A percentile compares a stretch with the other conserved stretches of the same genome.
Evolutionary conservation across 164 flowering plant species (phyloP).

Genomic region (Annona squamosa): DNA sequence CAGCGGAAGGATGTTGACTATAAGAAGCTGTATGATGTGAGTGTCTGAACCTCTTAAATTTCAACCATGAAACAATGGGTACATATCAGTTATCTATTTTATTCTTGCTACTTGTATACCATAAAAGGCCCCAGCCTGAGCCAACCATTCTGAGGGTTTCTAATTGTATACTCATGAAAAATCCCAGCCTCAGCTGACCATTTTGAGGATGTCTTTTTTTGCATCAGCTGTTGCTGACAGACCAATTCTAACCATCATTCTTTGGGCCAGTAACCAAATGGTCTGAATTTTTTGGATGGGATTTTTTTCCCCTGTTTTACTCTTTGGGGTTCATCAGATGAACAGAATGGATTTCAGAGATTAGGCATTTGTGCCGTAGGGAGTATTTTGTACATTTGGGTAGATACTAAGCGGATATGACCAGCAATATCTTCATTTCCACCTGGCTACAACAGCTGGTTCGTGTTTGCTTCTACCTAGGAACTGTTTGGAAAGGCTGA

Average conservation of each 20-base stretch:
- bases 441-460: no score
- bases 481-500: no score
- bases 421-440: no score
- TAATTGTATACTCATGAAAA: no score
- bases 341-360: neutral
- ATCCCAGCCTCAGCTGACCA: neutral
- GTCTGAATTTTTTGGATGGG: neutral
- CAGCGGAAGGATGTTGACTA: constrained; percentile 76
- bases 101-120: no score
- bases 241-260: neutral
- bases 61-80: neutral
- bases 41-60: constrained; percentile 21
- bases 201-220: neutral
- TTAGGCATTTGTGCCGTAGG: no score
- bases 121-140: no score
- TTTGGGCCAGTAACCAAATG: neutral
- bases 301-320: neutral
- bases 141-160: no score
- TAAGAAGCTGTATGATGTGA: constrained; percentile 74
- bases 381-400: no score
- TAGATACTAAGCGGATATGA: no score
- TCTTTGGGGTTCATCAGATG: neutral
- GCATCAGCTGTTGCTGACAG: neutral
- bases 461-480: no score
- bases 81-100: no score